phyloP scores from a whole-genome alignment of 108 stramenopile species.

The Stephanodiscus triporus region DNA sequence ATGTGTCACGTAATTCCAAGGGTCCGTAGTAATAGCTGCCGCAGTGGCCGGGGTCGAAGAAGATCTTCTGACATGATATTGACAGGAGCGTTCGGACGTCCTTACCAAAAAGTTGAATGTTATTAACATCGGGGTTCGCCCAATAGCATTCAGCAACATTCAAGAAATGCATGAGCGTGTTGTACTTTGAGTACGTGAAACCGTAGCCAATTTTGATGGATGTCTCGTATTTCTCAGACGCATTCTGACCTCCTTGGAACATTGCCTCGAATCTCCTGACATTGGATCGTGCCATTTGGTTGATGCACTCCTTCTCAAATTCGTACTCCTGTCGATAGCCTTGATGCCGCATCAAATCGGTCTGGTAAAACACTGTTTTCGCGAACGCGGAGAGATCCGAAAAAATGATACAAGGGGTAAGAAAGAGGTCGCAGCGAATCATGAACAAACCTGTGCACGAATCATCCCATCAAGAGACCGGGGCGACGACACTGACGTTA shows the following conservation, averaged over 20 bases:
- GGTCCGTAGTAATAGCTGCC: slow-evolving; percentile 59
- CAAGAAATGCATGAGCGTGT: slow-evolving; percentile 63
- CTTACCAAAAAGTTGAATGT: slow-evolving; percentile 57
- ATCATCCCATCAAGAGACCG: neutral
- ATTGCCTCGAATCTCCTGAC: slow-evolving; percentile 36
- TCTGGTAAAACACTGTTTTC: slow-evolving; percentile 45
- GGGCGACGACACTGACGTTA: neutral
- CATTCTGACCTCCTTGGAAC: slow-evolving; percentile 32
- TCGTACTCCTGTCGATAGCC: slow-evolving; percentile 52
- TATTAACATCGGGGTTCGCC: slow-evolving; percentile 57
- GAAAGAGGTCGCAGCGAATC: neutral
- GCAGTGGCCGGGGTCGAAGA: slow-evolving; percentile 49
- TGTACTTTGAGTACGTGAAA: slow-evolving; percentile 59
- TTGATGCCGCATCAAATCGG: slow-evolving; percentile 47
- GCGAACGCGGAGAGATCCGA: neutral
- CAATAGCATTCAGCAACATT: slow-evolving; percentile 51
- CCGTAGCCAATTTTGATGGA: slow-evolving; percentile 50
- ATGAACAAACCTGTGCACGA: neutral
- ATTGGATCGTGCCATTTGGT: slow-evolving; percentile 58
- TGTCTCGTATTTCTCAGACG: slow-evolving; percentile 39
- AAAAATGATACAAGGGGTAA: neutral
- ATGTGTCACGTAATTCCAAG: slow-evolving; percentile 39
- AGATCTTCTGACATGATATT: slow-evolving; percentile 58
- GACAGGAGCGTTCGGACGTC: slow-evolving; percentile 50
- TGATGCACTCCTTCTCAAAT: slow-evolving; percentile 62